Conservation (phyloP, 768 basidiomycete genomes). For the Pleurotus pulmonarius region DNA sequence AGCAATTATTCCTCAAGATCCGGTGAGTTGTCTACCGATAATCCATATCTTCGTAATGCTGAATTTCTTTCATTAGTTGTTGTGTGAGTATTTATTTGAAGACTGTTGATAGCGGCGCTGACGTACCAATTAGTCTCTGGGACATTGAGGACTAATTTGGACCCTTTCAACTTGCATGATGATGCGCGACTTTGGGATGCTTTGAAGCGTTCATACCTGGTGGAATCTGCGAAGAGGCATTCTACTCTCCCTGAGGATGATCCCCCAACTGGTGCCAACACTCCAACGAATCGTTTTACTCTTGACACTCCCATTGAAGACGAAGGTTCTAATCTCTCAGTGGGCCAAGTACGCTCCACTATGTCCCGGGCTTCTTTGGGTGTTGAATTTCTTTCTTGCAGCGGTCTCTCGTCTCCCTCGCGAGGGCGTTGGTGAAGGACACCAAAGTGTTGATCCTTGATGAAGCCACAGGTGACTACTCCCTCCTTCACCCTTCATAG, state of each 20-base stretch:
- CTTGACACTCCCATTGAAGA: slow-evolving; percentile 84
- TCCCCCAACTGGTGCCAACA: slow-evolving; percentile 35
- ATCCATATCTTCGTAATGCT: slow-evolving; percentile 1
- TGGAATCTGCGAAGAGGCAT: slow-evolving; percentile 43
- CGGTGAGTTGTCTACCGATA: slow-evolving; percentile 37
- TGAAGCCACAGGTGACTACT: slow-evolving; percentile 69
- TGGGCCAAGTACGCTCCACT: slow-evolving; percentile 47
- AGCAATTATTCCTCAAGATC: slow-evolving; percentile 84
- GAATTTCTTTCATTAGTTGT: slow-evolving; percentile 27
- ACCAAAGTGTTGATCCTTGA: slow-evolving; percentile 83
- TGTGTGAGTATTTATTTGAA: slow-evolving; percentile 31
- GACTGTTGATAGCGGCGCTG: neutral
- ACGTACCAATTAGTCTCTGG: slow-evolving; percentile 55
- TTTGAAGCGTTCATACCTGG: slow-evolving; percentile 77
- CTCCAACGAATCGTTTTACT: slow-evolving; percentile 62
- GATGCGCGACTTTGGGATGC: slow-evolving; percentile 88
- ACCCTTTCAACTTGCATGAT: slow-evolving; percentile 81
- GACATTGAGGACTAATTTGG: slow-evolving; percentile 81
- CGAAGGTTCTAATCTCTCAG: slow-evolving; percentile 81
- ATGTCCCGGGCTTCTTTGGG: neutral
- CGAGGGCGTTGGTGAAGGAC: slow-evolving; percentile 85
- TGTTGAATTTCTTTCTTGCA: slow-evolving; percentile 21
- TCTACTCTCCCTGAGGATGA: slow-evolving; percentile 23
- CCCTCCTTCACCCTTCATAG: neutral
- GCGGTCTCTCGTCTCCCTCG: slow-evolving; percentile 83